Evolutionary conservation across 2,329 filamentous ascomycete species (phyloP), one percentile per base, ranked within the genome.

Genomic region (Coleophoma crateriformis): DNA sequence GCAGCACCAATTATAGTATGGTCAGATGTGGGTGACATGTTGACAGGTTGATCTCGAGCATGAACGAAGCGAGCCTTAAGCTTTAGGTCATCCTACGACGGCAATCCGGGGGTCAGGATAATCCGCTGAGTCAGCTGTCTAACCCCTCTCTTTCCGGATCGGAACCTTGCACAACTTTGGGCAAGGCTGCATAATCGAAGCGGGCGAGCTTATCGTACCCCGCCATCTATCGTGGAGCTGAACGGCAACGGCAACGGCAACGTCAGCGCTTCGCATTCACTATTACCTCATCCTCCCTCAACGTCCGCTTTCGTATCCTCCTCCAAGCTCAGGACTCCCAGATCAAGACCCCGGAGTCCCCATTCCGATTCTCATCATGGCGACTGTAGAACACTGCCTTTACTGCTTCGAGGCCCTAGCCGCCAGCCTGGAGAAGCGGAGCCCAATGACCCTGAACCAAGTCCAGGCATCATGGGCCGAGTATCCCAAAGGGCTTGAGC

Each of bases 371-470:
- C 11, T 41, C 34, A 59, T 37, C 58, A 97, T 97, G 92, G 92
- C 94, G 45, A 86, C 87, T 50, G 71, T 81, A 61, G 85, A 85
- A 52, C 92, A 97, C 70, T 96, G 91, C 69, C 83, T 92, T 63
- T 91, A 85, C 70, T 96, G 91, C 74, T 97, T 99, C 75, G 94
- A 99, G 71, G 77, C 78, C 38, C 82, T 99, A 35, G 78, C 82
- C 45, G 86, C 91, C 48, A 80, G 83, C 53, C 88, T 95, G 58
- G 80, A 89, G 58, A 73, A 78, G 55, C 84, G 85, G 54, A 75
- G 84, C 51, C 72, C 87, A 11, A 74, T 90, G 59, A 76, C 74
- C 45, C 81, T 97, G 20, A 67, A 74, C 40, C 76, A 85, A 55
- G 78, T 96, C 52, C 81, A 92, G 69, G 72, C 81, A 15, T 81